Conservation (phyloP, 305 asterid species). For the Solanum hybrid region DNA sequence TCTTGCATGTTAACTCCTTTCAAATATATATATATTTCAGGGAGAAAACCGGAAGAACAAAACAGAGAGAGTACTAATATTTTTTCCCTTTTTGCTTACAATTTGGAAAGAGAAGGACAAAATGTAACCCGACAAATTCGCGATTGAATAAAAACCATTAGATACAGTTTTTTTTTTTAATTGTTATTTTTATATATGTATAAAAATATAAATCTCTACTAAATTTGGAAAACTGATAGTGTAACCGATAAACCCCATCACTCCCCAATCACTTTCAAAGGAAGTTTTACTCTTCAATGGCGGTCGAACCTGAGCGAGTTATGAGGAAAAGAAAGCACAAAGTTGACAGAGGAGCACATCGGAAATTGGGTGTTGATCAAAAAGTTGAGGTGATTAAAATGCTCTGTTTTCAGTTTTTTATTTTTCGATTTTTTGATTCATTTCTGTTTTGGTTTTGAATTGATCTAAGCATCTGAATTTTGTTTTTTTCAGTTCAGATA, state of each 20-base stretch:
- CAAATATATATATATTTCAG: neutral
- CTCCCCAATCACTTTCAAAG: neutral
- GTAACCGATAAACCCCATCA: neutral
- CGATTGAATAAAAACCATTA: neutral
- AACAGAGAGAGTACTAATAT: neutral
- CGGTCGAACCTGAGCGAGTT: constrained; percentile 17
- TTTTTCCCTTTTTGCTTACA: neutral
- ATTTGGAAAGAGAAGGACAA: neutral
- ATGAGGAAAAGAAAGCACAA: constrained; percentile 3
- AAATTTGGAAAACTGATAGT: neutral
- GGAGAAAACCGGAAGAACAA: neutral
- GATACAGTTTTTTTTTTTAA: neutral
- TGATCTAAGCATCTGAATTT: neutral
- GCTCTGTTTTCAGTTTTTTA: neutral
- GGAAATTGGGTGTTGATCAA: constrained; percentile 26
- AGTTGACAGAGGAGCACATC: neutral
- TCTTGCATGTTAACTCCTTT: neutral
- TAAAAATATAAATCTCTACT: too few species aligned
- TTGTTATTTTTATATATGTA: too few species aligned
- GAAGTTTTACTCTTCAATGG: constrained; percentile 22
- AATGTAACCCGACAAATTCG: neutral
- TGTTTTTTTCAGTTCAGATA: neutral
- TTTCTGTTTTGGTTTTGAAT: neutral
- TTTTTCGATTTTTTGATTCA: neutral
- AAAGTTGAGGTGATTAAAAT: constrained; percentile 46